These are phyloP conservation scores for Aspergillus caelatus DNA, from an alignment of 2,329 filamentous ascomycete genomes.

Conservation along the genomic window DNA sequence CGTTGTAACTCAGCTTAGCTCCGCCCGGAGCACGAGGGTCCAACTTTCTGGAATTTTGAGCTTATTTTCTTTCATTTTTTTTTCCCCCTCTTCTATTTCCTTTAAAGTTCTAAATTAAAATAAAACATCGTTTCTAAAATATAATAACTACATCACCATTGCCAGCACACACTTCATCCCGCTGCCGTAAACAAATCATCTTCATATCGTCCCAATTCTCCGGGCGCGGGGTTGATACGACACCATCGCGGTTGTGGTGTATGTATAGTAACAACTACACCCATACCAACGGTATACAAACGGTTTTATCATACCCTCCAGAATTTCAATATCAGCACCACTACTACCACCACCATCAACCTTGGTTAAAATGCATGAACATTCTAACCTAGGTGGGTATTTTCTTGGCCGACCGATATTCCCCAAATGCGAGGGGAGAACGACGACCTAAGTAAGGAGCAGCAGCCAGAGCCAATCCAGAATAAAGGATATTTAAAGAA, in stretches of 20 bases:
- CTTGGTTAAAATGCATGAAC: neutral
- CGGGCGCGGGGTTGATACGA: neutral
- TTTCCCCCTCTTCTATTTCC: neutral
- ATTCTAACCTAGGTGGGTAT: neutral
- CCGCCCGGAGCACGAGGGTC: neutral
- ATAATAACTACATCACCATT: neutral
- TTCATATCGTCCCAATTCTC: neutral
- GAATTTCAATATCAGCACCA: neutral
- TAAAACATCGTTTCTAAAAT: neutral
- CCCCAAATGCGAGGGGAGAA: neutral
- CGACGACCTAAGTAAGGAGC: neutral
- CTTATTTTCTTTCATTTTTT: neutral
- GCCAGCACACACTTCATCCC: neutral
- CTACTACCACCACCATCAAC: neutral
- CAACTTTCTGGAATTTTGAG: neutral
- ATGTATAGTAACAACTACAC: neutral
- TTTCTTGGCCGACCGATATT: neutral
- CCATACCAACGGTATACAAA: neutral
- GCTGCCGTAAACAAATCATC: no score
- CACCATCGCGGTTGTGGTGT: neutral
- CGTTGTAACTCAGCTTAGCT: conserved; percentile 7
- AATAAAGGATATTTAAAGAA: neutral
- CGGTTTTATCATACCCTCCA: neutral
- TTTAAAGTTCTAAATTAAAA: neutral
- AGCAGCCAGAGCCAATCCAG: neutral